Base-by-base conservation (phyloP, 352 stramenopile species). In the Phytophthora cactorum region DNA sequence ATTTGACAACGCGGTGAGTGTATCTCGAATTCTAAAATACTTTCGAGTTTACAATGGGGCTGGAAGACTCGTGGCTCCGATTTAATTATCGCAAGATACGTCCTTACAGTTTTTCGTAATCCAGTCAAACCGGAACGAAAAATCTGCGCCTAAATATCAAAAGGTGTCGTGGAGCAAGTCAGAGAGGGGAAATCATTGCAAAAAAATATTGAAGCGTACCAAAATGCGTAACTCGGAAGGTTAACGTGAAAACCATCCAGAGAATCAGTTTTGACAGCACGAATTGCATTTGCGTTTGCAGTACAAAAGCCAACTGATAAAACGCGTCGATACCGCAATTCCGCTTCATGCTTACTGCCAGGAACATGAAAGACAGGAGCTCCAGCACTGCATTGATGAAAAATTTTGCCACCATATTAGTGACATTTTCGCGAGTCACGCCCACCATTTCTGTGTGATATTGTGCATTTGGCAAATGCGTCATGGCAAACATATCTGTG, bases 301-400 rank as follows among this genome's bases (percentile, higher is more conserved):
- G 22, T 11, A 50, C 44, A n/a, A 50, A 50, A 31, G 44, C 44
- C 22, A 50, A 8, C 44, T 32, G 44, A 27, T 50, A 50, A 15
- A 32, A 31, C 22, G 25, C 9, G 22, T 50, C 6, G 22, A 50
- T 32, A 0, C 44, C 44, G 8, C 44, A 50, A 50, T 50, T 50
- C 2, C n/a, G 44, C 22, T 27, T 28, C 44, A 31, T 31, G 22
- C 32, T 14, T 17, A 14, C 9, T 4, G 22, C 22, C 2, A 50
- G 44, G 0, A 11, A 2, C 3, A 50, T n/a, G 10, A 29, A 50
- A 9, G 44, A 50, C 1, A 27, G n/a, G 22, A 50, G 10, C 22
- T 50, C 44, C 9, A 50, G 22, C 5, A 10, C 4, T n/a, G 44
- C 44, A 22, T 50, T 32, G 7, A 50, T 25, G 22, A 50, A 31